Base-by-base conservation (phyloP, 139 green algal species). In the Micractinium sp. region DNA sequence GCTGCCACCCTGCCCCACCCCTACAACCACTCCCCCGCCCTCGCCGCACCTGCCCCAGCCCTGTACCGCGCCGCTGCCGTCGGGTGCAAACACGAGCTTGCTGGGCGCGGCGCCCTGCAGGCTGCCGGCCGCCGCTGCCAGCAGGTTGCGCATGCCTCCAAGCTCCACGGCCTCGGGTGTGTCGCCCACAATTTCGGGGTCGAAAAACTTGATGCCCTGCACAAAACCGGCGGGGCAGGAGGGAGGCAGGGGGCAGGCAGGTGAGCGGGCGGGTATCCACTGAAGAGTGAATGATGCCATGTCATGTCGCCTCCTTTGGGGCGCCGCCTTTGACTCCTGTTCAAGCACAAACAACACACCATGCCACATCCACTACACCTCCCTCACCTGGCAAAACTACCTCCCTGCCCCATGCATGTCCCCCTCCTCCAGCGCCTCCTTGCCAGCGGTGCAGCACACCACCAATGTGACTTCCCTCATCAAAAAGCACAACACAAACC, bases 131-230 rank as follows among this genome's bases (percentile, higher is more conserved):
- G 93, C 87, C 2, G 86, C 81, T 13, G 39, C 77, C 60, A 96
- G 77, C 90, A 97, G 69, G 74, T 95, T 94, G 23, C 75, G 63
- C 86, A 96, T 93, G 53, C 94, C 91, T 2, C 41, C 47, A 15
- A 81, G 92, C 63, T 97, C 92, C 53, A 97, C 93, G 25, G 89
- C 82, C 88, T 98, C 94, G 4, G 96, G 95, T 0, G 95, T 97
- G 90, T 97, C 94, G 14, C 86, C 95, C n/a, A 94, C 93, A 36
- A 98, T 92, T 90, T 96, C 89, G 2, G 95, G 96, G 85, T 98
- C 93, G 69, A 95, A 98, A 69, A 98, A 98, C 88, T 97, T 97
- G 93, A 98, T 97, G 85, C 96, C 95, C 90, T 94, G 89, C 23
- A 20, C 0, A 16, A 3, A 16, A 71, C 33, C 13, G 35, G 22